Evolutionary conservation across 148 eudicot species (phyloP).

Genomic region (Vaccinium corymbosum): DNA sequence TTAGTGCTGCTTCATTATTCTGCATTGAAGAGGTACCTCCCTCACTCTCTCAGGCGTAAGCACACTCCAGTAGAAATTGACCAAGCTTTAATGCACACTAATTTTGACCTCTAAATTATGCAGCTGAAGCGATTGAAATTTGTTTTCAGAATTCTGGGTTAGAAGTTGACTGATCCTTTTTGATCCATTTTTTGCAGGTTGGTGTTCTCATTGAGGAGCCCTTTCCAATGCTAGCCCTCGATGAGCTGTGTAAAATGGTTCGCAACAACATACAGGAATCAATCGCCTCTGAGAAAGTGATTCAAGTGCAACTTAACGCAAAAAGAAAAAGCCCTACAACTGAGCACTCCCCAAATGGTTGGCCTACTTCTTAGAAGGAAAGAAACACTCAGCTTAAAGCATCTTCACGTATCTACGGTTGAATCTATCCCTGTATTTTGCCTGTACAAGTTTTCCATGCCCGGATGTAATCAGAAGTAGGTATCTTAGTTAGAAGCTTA

Average conservation of each 20-base stretch:
- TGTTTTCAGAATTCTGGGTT: conserved; percentile 6
- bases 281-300: conserved; percentile 42
- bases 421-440: neutral
- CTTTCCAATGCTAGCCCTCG: conserved; percentile 90
- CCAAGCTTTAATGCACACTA: neutral
- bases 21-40: conserved; percentile 84
- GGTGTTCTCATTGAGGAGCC: conserved; percentile 98
- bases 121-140: neutral
- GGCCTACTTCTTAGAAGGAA: conserved; percentile 42
- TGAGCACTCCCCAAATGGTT: conserved; percentile 61
- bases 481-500: neutral
- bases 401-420: neutral
- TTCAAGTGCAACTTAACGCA: conserved; percentile 44
- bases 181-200: conserved; percentile 46
- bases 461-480: conserved; percentile 4
- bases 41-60: neutral
- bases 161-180: neutral
- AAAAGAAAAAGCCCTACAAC: conserved; percentile 39
- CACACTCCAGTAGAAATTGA: neutral
- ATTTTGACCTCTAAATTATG: neutral
- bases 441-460: neutral
- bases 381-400: conserved; percentile 17
- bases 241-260: conserved; percentile 61
- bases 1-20: conserved; percentile 92
- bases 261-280: conserved; percentile 54